Conservation (phyloP, 2,329 filamentous ascomycete species). For the Fusarium sp. region DNA sequence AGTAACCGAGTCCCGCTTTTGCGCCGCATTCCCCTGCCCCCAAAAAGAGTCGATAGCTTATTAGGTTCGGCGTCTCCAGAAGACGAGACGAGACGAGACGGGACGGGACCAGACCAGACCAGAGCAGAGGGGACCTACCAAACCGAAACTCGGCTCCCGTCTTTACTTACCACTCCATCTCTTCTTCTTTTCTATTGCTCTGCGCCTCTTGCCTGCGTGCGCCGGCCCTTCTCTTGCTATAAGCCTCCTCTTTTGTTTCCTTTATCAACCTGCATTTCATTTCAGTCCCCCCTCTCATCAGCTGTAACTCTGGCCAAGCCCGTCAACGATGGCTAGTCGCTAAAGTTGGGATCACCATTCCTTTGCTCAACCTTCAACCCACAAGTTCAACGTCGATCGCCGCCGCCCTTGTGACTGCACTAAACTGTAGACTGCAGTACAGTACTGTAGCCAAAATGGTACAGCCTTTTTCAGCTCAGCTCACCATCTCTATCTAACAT, state of each 20-base stretch:
- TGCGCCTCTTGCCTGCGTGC: slow-evolving; percentile 30
- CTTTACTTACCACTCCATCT: slow-evolving; percentile 14
- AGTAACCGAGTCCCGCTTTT: slow-evolving; percentile 30
- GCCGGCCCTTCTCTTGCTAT: slow-evolving; percentile 3
- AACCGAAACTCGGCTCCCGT: slow-evolving; percentile 25
- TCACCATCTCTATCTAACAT: slow-evolving; percentile 30
- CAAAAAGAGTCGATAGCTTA: slow-evolving; percentile 19
- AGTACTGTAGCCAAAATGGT: slow-evolving; percentile 37
- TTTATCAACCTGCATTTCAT: neutral
- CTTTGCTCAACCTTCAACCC: slow-evolving; percentile 24
- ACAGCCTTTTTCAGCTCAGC: neutral
- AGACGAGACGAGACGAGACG: slow-evolving; percentile 10
- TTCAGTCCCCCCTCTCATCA: neutral
- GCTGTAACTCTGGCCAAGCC: slow-evolving; percentile 24
- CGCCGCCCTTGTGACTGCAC: slow-evolving; percentile 2
- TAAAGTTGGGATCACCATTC: slow-evolving; percentile 36
- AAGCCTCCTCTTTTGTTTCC: neutral
- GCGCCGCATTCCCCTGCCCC: slow-evolving; percentile 36
- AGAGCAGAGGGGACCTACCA: neutral
- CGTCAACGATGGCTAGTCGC: slow-evolving; percentile 39
- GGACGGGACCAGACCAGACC: neutral
- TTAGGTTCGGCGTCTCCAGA: slow-evolving; percentile 37
- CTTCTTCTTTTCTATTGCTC: neutral
- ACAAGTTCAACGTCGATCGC: slow-evolving; percentile 24
- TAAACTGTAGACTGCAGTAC: neutral